Percentiles rank a stretch among this genome's conserved stretches.
Evolutionary conservation across 768 basidiomycete genomes (phyloP).

Genomic region (Termitomyces sp.): DNA sequence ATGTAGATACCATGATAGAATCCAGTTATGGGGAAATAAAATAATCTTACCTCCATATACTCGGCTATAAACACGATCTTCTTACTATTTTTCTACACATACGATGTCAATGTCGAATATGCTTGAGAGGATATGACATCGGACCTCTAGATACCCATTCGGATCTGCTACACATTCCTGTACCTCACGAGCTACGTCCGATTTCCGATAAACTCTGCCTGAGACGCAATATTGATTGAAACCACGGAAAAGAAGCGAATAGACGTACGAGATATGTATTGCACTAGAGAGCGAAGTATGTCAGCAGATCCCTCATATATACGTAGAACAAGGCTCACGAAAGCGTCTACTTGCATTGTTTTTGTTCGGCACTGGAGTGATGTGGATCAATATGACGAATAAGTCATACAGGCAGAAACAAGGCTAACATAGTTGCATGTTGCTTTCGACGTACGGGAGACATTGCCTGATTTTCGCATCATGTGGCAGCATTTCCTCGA

Average conservation of each 20-base stretch:
- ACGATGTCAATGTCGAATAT: background rate
- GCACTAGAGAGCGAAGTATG: background rate
- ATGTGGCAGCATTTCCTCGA: background rate
- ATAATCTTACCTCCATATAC: conserved; percentile 11
- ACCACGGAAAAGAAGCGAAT: background rate
- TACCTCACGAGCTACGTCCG: conserved; percentile 3
- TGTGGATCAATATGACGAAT: background rate
- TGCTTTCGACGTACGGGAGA: background rate
- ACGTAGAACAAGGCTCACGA: background rate
- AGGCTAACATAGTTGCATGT: background rate
- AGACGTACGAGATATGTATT: background rate
- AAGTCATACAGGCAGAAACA: background rate
- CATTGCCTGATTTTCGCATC: background rate
- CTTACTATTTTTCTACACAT: conserved; percentile 1
- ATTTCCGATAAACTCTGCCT: background rate
- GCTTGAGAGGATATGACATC: background rate
- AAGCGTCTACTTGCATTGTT: too few species aligned
- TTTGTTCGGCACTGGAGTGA: background rate
- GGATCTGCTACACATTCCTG: background rate
- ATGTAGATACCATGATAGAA: background rate
- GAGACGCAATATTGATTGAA: background rate
- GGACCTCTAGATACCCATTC: conserved; percentile 4
- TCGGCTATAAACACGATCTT: conserved; percentile 2
- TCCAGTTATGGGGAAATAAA: background rate
- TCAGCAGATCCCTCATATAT: background rate